These are phyloP conservation scores for Vittaforma corneae DNA, from an alignment of 371 early-diverging fungal species.

Conservation along the genomic window DNA sequence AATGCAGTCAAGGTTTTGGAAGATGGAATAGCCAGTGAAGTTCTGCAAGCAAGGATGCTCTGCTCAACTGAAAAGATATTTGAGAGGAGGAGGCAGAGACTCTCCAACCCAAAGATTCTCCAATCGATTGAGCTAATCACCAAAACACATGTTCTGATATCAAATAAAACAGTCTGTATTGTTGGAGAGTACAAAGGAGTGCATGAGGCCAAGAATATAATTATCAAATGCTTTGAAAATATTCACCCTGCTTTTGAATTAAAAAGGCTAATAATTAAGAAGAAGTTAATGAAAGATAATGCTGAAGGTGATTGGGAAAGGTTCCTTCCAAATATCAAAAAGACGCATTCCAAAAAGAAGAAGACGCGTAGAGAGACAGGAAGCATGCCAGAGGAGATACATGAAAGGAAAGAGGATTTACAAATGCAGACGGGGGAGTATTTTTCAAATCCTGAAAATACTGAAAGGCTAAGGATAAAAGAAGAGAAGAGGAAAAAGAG, in stretches of 20 bases:
- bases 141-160: conserved; percentile 82
- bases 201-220: conserved; percentile 74
- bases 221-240: conserved; percentile 85
- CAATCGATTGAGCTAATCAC: conserved; percentile 90
- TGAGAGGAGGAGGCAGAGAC: conserved; percentile 84
- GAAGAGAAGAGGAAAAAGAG: conserved; percentile 6
- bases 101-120: conserved; percentile 88
- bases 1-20: conserved; percentile 69
- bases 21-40: conserved; percentile 80
- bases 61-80: conserved; percentile 85
- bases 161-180: conserved; percentile 84
- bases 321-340: conserved; percentile 90
- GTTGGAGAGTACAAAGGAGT: conserved; percentile 75
- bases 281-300: conserved; percentile 87
- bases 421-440: conserved; percentile 48
- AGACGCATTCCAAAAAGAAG: conserved; percentile 63
- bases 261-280: conserved; percentile 90
- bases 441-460: conserved; percentile 21
- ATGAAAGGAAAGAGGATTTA: conserved; percentile 33
- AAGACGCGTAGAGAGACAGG: conserved; percentile 12
- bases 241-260: conserved; percentile 97
- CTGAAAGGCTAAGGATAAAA: neutral
- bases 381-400: conserved; percentile 20
- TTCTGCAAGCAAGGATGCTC: conserved; percentile 86
- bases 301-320: conserved; percentile 90